A percentile compares a stretch with the other conserved stretches of the same genome.
phyloP scores from a whole-genome alignment of 176 grass and related monocot genomes.

The Panicum miliaceum region DNA sequence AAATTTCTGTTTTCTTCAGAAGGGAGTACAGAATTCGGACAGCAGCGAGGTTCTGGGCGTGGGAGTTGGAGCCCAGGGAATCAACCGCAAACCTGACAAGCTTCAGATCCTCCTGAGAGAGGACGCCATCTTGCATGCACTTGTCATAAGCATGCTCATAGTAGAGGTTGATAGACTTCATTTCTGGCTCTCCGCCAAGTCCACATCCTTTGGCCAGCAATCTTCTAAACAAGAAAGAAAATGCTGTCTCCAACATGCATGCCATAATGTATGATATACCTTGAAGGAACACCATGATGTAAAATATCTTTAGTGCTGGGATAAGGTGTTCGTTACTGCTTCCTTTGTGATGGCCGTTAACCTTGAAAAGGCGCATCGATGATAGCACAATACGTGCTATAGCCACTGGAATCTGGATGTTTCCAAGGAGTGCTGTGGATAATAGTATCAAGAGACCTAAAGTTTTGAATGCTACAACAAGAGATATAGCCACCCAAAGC shows the following conservation, averaged over 20 bases:
- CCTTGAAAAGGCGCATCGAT: neutral
- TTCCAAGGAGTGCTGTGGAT: neutral
- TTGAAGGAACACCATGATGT: neutral
- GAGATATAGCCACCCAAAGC: neutral
- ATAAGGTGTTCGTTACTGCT: neutral
- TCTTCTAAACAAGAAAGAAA: too few relatives aligned
- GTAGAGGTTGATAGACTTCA: constrained; percentile 3
- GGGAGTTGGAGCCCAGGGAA: neutral
- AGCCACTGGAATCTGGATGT: neutral
- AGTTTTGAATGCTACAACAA: neutral
- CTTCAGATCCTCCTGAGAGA: neutral
- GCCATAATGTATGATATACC: too few relatives aligned
- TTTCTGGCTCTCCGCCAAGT: too few relatives aligned
- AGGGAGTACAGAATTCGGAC: constrained; percentile 1
- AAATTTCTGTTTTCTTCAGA: neutral
- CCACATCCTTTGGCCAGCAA: too few relatives aligned
- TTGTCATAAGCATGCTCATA: constrained; percentile 21
- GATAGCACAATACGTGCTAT: neutral
- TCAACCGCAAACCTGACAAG: neutral
- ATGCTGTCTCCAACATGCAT: too few relatives aligned
- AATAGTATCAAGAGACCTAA: neutral
- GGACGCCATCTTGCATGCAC: neutral
- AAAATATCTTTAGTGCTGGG: neutral
- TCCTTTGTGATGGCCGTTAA: too few relatives aligned
- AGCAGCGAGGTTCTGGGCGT: neutral